Conservation (phyloP, 306 rosid species). For the Acacia confusa region DNA sequence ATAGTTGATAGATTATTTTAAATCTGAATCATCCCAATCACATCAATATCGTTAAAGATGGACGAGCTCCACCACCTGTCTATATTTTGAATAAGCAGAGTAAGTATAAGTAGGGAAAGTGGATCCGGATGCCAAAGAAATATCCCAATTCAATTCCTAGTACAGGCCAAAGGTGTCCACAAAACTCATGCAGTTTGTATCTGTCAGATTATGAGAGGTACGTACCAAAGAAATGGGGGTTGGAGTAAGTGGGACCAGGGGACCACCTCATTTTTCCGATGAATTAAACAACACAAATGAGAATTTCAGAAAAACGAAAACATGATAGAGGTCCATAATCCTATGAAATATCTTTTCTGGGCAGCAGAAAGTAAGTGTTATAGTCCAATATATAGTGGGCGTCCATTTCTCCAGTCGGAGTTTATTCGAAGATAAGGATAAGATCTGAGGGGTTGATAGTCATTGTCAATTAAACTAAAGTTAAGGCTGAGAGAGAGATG, state of each 20-base stretch:
- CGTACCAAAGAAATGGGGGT: neutral
- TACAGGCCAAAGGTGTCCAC: too few relatives aligned
- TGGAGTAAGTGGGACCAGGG: neutral
- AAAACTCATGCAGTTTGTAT: conserved; percentile 18
- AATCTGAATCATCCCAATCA: too few relatives aligned
- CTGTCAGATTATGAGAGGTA: conserved; percentile 2
- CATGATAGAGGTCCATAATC: neutral
- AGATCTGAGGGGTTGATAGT: neutral
- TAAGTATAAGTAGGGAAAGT: too few relatives aligned
- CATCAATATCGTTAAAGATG: too few relatives aligned
- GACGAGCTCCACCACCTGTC: too few relatives aligned
- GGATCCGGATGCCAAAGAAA: too few relatives aligned
- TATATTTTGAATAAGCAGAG: too few relatives aligned
- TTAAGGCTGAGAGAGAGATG: neutral
- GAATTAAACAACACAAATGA: neutral
- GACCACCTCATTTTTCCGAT: conserved; percentile 3
- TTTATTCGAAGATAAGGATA: conserved; percentile 5
- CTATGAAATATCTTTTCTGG: neutral
- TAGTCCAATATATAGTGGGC: neutral
- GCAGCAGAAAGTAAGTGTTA: neutral
- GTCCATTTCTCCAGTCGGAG: neutral
- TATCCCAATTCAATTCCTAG: too few relatives aligned
- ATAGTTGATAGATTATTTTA: too few relatives aligned
- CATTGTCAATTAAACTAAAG: neutral
- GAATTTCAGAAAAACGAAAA: neutral